Percentiles rank a stretch among this genome's conserved stretches.
phyloP scores from a whole-genome alignment of 352 stramenopile genomes.

The Thraustochytrium striatum region DNA sequence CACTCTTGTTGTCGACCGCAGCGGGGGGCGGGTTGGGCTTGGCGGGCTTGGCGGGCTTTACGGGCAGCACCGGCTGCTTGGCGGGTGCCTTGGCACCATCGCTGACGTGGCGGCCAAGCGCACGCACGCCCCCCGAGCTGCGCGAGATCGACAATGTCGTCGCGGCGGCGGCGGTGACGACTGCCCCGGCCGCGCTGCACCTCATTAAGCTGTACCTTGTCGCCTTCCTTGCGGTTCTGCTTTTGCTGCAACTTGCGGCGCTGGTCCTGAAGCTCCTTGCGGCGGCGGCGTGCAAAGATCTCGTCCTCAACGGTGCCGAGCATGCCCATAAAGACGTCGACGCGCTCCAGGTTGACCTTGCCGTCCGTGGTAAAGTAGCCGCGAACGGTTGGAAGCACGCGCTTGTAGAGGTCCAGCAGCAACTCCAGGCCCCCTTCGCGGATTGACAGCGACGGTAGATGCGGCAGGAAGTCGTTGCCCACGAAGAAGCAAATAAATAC shows the following conservation, averaged over 20 bases:
- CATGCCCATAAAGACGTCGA: conserved; percentile 92
- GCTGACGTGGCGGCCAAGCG: background rate
- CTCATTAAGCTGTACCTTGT: too few relatives aligned
- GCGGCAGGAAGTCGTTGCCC: conserved; percentile 96
- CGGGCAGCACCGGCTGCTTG: background rate
- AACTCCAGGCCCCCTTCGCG: conserved; percentile 95
- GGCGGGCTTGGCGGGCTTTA: background rate
- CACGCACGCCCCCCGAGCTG: background rate
- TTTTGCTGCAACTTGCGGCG: conserved; percentile 39
- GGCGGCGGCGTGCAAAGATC: conserved; percentile 50
- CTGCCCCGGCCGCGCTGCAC: too few relatives aligned
- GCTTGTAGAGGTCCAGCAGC: conserved; percentile 93
- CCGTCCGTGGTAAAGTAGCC: conserved; percentile 91
- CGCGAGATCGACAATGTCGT: background rate
- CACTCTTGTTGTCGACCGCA: conserved; percentile 15
- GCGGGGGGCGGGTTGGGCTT: background rate
- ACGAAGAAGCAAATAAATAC: conserved; percentile 93
- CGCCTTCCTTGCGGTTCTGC: conserved; percentile 2
- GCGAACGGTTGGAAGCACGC: conserved; percentile 69
- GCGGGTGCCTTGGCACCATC: background rate
- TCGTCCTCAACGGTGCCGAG: conserved; percentile 81
- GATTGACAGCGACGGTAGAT: conserved; percentile 96
- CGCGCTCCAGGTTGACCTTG: conserved; percentile 84
- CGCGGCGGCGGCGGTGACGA: too few relatives aligned
- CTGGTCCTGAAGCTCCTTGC: conserved; percentile 34